Conservation (phyloP, 257 asterid species). For the Apocynum venetum region DNA sequence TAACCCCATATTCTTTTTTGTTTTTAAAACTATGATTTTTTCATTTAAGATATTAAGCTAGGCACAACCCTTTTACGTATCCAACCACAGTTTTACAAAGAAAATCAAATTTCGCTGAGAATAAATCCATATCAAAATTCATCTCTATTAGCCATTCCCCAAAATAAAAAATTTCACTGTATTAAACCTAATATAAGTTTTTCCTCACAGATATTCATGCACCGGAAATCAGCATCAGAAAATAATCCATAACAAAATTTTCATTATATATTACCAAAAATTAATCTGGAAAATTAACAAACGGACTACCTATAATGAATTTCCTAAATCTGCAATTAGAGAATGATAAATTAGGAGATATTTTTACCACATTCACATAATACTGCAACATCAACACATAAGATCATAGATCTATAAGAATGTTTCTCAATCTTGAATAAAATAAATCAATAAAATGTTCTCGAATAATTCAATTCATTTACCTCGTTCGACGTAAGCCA, state of each 20-base stretch:
- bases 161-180: neutral
- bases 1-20: neutral
- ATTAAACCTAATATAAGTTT: neutral
- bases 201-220: neutral
- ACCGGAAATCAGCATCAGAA: neutral
- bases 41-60: neutral
- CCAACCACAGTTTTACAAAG: neutral
- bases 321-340: neutral
- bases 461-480: neutral
- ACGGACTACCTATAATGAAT: neutral
- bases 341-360: neutral
- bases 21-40: neutral
- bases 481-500: slow-evolving; percentile 89
- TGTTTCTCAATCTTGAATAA: neutral
- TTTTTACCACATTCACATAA: neutral
- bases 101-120: neutral
- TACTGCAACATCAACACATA: neutral
- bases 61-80: neutral
- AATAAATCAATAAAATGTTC: neutral
- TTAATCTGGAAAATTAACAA: neutral
- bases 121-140: neutral
- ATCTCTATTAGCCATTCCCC: neutral
- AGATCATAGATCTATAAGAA: neutral
- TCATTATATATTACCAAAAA: neutral
- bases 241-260: neutral